These are phyloP conservation scores for Xerocomus spinulosus DNA, from an alignment of 768 basidiomycete genomes.

Conservation along the genomic window DNA sequence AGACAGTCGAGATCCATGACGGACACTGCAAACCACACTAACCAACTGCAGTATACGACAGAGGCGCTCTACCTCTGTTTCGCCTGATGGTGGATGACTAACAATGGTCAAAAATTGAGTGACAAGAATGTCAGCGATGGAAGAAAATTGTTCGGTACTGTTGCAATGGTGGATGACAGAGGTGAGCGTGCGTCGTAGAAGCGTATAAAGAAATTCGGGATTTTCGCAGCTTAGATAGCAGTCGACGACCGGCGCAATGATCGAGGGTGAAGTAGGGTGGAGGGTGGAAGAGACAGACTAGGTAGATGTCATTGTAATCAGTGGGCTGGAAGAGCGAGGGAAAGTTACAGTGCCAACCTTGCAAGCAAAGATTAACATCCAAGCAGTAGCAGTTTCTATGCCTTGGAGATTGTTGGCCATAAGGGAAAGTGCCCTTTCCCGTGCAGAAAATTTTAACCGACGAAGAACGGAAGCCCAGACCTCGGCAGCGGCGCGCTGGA, in stretches of 20 bases:
- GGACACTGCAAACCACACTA: constrained; percentile 54
- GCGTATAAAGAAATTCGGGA: constrained; percentile 43
- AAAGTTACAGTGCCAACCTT: constrained; percentile 47
- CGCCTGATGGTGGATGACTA: neutral
- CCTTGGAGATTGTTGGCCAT: constrained; percentile 48
- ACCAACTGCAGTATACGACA: constrained; percentile 54
- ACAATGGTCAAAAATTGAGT: constrained; percentile 31
- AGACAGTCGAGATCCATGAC: constrained; percentile 65
- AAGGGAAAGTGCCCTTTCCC: constrained; percentile 52
- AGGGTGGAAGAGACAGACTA: constrained; percentile 81
- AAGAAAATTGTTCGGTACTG: constrained; percentile 56
- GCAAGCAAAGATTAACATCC: constrained; percentile 75
- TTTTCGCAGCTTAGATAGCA: constrained; percentile 44
- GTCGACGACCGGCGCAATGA: constrained; percentile 55
- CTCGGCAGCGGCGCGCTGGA: constrained; percentile 76
- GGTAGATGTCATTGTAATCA: neutral
- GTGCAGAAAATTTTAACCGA: constrained; percentile 56
- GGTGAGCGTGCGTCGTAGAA: constrained; percentile 70
- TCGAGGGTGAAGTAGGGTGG: constrained; percentile 66
- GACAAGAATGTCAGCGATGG: constrained; percentile 52
- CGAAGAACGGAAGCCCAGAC: constrained; percentile 82
- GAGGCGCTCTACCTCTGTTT: constrained; percentile 35
- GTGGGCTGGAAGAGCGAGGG: constrained; percentile 4
- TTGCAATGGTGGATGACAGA: constrained; percentile 83
- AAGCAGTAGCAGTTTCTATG: constrained; percentile 62